Conservation (phyloP, 768 basidiomycete genomes). For the Boletus reticuloceps region DNA sequence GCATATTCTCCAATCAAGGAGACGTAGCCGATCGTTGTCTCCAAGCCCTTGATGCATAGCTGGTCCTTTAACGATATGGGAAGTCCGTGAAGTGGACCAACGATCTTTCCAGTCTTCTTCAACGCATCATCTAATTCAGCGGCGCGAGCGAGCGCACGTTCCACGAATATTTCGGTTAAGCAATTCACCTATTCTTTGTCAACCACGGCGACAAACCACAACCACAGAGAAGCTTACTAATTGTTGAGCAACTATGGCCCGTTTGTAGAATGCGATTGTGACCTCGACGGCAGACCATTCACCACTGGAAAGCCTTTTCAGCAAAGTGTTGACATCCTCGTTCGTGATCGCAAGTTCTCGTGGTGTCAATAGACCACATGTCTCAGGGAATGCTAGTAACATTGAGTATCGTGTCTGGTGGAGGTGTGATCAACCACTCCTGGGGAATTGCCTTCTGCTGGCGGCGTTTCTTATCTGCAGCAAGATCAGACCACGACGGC, state of each 20-base stretch:
- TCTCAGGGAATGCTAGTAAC: constrained; percentile 54
- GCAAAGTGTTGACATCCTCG: constrained; percentile 41
- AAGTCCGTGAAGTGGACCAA: constrained; percentile 75
- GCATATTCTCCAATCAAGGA: constrained; percentile 66
- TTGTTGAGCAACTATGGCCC: constrained; percentile 74
- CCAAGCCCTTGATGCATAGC: constrained; percentile 62
- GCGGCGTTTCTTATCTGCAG: constrained; percentile 48
- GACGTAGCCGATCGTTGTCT: constrained; percentile 73
- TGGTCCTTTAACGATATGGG: constrained; percentile 79
- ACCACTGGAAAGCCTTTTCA: constrained; percentile 53
- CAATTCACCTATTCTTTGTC: constrained; percentile 60
- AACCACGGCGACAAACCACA: background rate
- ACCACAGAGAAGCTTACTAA: constrained; percentile 43
- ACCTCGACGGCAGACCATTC: constrained; percentile 67
- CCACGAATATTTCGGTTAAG: constrained; percentile 80
- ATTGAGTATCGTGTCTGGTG: constrained; percentile 48
- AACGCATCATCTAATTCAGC: constrained; percentile 62
- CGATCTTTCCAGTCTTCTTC: constrained; percentile 55
- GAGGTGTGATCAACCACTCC: constrained; percentile 57
- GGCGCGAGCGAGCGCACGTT: constrained; percentile 64
- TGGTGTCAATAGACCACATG: constrained; percentile 54
- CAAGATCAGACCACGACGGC: constrained; percentile 49
- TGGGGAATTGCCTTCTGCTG: constrained; percentile 59
- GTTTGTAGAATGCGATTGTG: constrained; percentile 70
- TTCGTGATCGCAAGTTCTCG: constrained; percentile 63